Evolutionary conservation across 768 basidiomycete genomes (phyloP), one percentile per base, ranked within the genome.

Genomic region (Dacryopinax spathularia): DNA sequence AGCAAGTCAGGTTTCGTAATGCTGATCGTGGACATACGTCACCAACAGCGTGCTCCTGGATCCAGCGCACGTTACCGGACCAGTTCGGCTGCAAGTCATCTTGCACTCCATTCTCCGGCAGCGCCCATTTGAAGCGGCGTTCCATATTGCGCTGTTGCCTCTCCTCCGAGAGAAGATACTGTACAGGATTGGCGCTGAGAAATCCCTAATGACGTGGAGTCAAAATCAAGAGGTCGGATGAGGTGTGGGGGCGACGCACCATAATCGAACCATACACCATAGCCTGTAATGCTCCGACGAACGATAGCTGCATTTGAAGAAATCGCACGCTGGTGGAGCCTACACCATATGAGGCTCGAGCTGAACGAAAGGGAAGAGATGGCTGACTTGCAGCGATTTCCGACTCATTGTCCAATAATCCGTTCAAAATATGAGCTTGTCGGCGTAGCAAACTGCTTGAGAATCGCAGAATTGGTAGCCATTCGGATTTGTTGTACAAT

Each of bases 81-180:
- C 18, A 82, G 68, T 60, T 73, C 70, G 43, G 75, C 72, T 48
- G 70, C 31, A 60, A 76, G 67, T 6, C 70, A 68, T 13, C 77
- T 71, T 18, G 71, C 43, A 33, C 66, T 71, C 43, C 68, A 66
- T 56, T 73, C 68, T 60, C 59, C 63, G n/a, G 10, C 66, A 84
- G 88, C 0, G 87, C 84, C 89, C 89, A 91, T 69, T 91, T 91
- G 68, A 88, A 88, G 34, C 89, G 80, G 15, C 84, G 78, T 36
- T 77, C 71, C 69, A 85, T 84, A 68, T 83, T 85, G 41, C 83
- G 78, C 25, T 78, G 74, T 67, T 81, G 78, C 20, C 80, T 80
- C 75, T 77, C 79, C 79, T 20, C 81, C 75, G 13, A 79, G 75
- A 1, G 78, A 78, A 77, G 62, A 81, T 71, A 2, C 80, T 80